Base-by-base conservation (phyloP, 371 early-diverging fungal species). In the Syncephalis plumigaleata region DNA sequence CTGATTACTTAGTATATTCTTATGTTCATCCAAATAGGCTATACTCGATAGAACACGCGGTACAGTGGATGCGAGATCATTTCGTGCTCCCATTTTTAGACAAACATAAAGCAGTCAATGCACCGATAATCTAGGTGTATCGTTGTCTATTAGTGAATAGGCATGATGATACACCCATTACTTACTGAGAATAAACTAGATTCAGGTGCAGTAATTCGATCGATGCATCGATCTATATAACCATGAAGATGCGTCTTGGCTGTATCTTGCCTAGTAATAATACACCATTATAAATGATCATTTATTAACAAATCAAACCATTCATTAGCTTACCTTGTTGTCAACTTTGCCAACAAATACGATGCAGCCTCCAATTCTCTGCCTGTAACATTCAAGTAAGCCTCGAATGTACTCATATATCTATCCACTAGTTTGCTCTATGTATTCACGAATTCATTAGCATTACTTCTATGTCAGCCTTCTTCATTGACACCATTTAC, bases 351-450 rank as follows among this genome's bases (percentile, higher is more conserved):
- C 3, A 91, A 55, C 50, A 94, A 62, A 2, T 92, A 57, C 11
- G 84, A 73, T 0, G 89, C 81, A 16, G 79, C 91, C 50, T 91
- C 90, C 40, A 81, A 69, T 45, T 91, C 94, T 55, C 84, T 90
- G 15, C 87, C 84, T 0, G 82, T 72, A 1, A 68, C 60, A 2
- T 57, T 50, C 39, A 91, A 54, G 46, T 65, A 75, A 5, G 38
- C 38, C 47, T 75, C 76, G 48, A 67, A 68, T 0, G 63, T 50
- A 22, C 63, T 57, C 4, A 79, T 52, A 65, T 77, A 67, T 5
- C 65, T 56, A 5, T 65, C 60, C 18, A 75, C 64, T 21, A 79
- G 54, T 1, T 74, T 62, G 15, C 61, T 60, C 64, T 76, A 48
- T 7, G n/a, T 44, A 44, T 11, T 20, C 11, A 22, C 3, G 3